phyloP scores from a whole-genome alignment of 75 land plant species.

The Cunninghamia lanceolata region DNA sequence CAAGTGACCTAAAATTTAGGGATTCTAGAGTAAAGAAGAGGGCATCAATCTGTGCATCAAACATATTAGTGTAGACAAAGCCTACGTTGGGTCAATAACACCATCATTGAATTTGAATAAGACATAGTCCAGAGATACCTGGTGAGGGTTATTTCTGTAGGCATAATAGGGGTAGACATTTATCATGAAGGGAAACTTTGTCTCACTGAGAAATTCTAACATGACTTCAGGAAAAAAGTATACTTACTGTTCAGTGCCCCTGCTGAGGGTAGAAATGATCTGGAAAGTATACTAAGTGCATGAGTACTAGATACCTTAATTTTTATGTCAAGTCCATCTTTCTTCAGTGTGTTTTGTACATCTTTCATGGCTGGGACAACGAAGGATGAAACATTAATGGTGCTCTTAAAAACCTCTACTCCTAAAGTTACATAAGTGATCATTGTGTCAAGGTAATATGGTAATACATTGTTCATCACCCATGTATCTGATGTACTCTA shows the following conservation, averaged over 20 bases:
- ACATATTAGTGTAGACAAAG: no score
- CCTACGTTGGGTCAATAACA: no score
- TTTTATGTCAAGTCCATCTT: conserved; percentile 51
- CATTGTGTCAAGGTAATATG: conserved; percentile 54
- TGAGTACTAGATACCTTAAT: no score
- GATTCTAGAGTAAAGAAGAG: conserved; percentile 56
- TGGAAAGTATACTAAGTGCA: no score
- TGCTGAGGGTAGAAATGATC: no score
- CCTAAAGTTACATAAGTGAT: conserved; percentile 77
- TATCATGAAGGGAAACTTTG: no score
- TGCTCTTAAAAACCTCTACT: conserved; percentile 57
- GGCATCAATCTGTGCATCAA: conserved; percentile 84
- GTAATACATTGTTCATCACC: conserved; percentile 63
- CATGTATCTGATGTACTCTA: conserved; percentile 66
- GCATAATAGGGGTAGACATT: no score
- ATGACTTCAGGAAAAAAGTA: conserved; percentile 57
- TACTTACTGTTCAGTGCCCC: conserved; percentile 62
- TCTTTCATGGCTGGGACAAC: conserved; percentile 73
- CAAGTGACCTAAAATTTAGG: conserved; percentile 48
- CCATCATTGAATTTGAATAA: no score
- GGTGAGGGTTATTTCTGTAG: no score
- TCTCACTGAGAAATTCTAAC: no score
- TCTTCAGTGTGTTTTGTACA: conserved; percentile 52
- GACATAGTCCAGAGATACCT: no score
- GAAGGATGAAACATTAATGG: conserved; percentile 48